Conservation (phyloP, 192 early-diverging fungal species). For the Linnemannia elongata region DNA sequence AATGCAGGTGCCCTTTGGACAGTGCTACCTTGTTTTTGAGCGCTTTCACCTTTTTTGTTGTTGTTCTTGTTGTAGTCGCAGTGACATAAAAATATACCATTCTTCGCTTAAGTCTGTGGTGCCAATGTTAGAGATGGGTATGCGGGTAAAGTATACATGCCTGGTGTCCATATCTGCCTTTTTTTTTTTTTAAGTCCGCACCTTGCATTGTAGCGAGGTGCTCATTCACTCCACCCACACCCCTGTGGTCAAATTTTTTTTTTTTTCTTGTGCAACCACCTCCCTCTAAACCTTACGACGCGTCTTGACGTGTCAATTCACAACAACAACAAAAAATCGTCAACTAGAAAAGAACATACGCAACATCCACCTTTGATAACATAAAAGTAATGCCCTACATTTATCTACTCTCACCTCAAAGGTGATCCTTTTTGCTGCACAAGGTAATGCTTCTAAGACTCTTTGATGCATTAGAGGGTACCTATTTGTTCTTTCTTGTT, state of each 20-base stretch:
- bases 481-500: not conserved
- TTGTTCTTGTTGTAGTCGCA: not conserved
- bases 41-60: not conserved
- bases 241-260: not conserved
- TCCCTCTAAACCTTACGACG: slow-evolving; percentile 7
- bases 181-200: not conserved
- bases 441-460: no score
- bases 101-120: not conserved
- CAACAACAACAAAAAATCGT: not conserved
- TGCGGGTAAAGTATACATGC: not conserved
- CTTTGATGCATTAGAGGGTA: no score
- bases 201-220: not conserved
- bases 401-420: not conserved
- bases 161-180: not conserved
- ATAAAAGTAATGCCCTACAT: not conserved
- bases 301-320: not conserved
- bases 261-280: slow-evolving; percentile 5
- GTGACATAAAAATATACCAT: not conserved
- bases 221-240: not conserved
- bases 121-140: not conserved
- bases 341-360: not conserved
- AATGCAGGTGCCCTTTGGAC: not conserved
- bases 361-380: not conserved
- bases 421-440: no score
- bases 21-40: not conserved